phyloP scores from a whole-genome alignment of 1,139 yeast genomes.

The Blastobotrys petasosporus region DNA sequence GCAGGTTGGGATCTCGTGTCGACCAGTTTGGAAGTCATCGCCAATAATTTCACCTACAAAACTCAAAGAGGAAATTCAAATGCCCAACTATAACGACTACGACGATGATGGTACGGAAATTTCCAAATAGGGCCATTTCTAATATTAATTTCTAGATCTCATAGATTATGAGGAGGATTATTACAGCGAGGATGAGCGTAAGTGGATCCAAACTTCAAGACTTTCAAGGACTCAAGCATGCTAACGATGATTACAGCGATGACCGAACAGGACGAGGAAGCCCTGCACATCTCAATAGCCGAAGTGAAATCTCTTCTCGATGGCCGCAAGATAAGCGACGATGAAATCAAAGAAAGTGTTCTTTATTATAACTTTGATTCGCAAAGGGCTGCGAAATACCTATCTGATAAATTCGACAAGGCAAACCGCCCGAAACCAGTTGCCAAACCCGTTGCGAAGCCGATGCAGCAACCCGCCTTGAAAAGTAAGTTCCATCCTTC shows the following conservation, averaged over 20 bases:
- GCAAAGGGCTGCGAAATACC: conserved; percentile 47
- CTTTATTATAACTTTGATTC: conserved; percentile 57
- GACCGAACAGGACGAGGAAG: conserved; percentile 23
- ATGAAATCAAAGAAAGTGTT: conserved; percentile 52
- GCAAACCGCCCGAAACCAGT: conserved; percentile 16
- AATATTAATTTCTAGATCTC: conserved; percentile 9
- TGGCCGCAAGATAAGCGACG: conserved; percentile 45
- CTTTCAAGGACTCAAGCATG: not conserved
- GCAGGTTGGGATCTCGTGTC: not conserved
- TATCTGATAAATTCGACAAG: conserved; percentile 38
- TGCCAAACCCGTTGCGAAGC: conserved; percentile 10
- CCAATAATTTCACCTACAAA: not conserved
- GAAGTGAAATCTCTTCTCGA: conserved; percentile 46
- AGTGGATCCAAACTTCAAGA: not conserved
- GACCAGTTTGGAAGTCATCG: not conserved
- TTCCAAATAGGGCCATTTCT: not conserved
- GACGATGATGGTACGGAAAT: conserved; percentile 15
- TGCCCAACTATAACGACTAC: conserved; percentile 12
- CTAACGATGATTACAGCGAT: conserved; percentile 10
- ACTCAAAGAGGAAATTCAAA: not conserved
- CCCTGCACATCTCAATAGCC: conserved; percentile 27
- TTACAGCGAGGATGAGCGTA: conserved; percentile 17
- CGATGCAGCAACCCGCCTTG: conserved; percentile 7
- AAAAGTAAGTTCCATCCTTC: conserved; percentile 16
- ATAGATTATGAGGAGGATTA: conserved; percentile 15